Evolutionary conservation across 164 flowering plant species (phyloP).

Genomic region (Umbellularia californica): DNA sequence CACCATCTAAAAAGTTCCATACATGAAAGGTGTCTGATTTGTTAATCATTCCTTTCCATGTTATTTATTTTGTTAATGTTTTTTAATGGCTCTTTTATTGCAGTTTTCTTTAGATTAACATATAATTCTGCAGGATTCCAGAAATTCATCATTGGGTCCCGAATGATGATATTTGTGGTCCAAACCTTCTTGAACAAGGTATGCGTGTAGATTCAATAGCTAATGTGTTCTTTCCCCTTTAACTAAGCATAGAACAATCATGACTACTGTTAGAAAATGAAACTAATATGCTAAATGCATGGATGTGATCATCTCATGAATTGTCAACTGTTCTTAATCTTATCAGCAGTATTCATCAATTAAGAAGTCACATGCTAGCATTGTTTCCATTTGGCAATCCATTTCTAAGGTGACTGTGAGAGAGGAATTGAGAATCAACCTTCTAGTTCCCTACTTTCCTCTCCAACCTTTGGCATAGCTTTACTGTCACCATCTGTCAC

Average conservation of each 20-base stretch:
- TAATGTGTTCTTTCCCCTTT: not conserved
- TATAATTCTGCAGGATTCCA: constrained; percentile 17
- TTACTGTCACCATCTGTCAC: not conserved
- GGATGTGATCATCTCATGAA: not conserved
- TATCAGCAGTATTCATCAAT: not conserved
- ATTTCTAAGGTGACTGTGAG: no score
- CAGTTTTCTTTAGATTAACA: not conserved
- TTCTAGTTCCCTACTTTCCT: no score
- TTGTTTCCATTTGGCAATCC: no score
- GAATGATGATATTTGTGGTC: constrained; percentile 13
- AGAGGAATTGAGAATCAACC: no score
- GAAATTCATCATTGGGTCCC: constrained; percentile 9
- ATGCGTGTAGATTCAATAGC: constrained; percentile 6
- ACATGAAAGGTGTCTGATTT: constrained; percentile 1
- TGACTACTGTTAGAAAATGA: not conserved
- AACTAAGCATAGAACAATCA: not conserved
- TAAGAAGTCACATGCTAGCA: not conserved
- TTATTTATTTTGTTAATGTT: not conserved
- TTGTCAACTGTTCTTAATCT: not conserved
- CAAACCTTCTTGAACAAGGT: constrained; percentile 21
- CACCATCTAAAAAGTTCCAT: constrained; percentile 10
- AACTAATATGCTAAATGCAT: not conserved
- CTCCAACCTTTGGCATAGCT: not conserved
- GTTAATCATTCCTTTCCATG: no score
- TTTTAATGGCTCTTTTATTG: not conserved